These are phyloP conservation scores for Fusarium coffeatum DNA, from an alignment of 2,329 filamentous ascomycete genomes.

Conservation along the genomic window DNA sequence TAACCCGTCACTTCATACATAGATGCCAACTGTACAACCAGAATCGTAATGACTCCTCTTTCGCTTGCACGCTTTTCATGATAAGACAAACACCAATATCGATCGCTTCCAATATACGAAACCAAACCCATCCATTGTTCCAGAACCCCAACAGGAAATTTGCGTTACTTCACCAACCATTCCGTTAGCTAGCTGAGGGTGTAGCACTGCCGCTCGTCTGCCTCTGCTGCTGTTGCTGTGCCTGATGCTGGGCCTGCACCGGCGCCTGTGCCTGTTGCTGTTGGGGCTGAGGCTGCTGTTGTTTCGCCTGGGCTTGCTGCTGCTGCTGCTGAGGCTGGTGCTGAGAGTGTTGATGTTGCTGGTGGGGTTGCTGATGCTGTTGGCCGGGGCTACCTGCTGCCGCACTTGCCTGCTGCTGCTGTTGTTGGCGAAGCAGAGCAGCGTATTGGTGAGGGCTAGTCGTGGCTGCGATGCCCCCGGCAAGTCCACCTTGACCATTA, in stretches of 20 bases:
- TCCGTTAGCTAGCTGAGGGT: constrained; percentile 48
- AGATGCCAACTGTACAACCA: constrained; percentile 20
- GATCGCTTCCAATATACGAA: constrained; percentile 23
- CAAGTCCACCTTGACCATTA: constrained; percentile 59
- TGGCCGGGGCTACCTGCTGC: constrained; percentile 47
- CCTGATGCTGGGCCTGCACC: constrained; percentile 20
- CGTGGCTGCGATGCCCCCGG: constrained; percentile 61
- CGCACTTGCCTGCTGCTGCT: constrained; percentile 59
- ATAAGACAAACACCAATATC: constrained; percentile 30
- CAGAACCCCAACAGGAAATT: constrained; percentile 27
- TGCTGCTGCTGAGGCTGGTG: constrained; percentile 8
- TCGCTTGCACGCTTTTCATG: constrained; percentile 36
- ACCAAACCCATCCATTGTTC: constrained; percentile 14
- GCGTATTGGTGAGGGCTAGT: constrained; percentile 70
- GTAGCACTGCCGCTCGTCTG: constrained; percentile 57
- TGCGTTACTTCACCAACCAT: constrained; percentile 6
- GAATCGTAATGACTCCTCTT: constrained; percentile 22
- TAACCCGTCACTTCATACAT: constrained; percentile 32
- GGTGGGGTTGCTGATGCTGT: constrained; percentile 45
- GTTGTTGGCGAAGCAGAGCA: constrained; percentile 67
- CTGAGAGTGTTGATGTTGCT: constrained; percentile 44
- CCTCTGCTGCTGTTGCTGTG: constrained; percentile 45
- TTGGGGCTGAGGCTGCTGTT: constrained; percentile 40
- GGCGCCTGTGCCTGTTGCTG: constrained; percentile 13
- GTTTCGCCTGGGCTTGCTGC: constrained; percentile 32